Evolutionary conservation across 1,284 basidiomycete genomes (phyloP), one percentile per base, ranked within the genome.

Genomic region (Ustilago loliicola): DNA sequence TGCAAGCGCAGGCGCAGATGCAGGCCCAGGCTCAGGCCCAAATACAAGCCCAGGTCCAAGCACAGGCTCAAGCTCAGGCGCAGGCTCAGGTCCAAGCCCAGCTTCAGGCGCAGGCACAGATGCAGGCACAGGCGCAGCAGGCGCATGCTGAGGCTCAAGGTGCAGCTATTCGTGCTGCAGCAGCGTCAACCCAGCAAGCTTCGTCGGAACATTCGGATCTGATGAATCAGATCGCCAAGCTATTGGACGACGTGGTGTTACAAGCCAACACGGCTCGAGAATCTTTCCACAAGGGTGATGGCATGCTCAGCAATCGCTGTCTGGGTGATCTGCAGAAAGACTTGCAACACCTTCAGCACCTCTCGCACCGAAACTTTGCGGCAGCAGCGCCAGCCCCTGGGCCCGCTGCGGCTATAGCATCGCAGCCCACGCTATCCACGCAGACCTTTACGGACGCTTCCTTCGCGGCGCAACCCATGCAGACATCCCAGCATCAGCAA

Each of bases 181-280:
- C 72, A 4, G 66, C 66, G 1, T 58, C 72, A 1, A 68, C 66
- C 11, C 62, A 65, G 42, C 62, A 54, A 21, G 32, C 66, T n/a
- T 29, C 71, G 15, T 48, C 54, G 13, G 66, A 73, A 21, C 71
- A 64, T 9, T 29, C 55, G 34, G 67, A 63, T 25, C 61, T 68
- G 45, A 80, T 80, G 61, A 64, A 72, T 15, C 74, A 80, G 65
- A 80, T 83, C 45, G 80, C 80, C 6, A 62, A 69, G 30, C 42
- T 83, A 25, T 56, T 83, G 10, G 81, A 83, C 34, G 66, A 77
- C 27, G 81, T 83, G 11, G 75, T 76, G 7, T 42, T 64, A n/a
- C 78, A 81, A 51, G 81, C 81, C n/a, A 74, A 74, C 36, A 71
- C 67, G 9, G 81, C 81, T 32, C 58, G 81, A 21, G 80, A 83